Conservation (phyloP, 1,284 basidiomycete genomes). For the Retiboletus flavoniger region DNA sequence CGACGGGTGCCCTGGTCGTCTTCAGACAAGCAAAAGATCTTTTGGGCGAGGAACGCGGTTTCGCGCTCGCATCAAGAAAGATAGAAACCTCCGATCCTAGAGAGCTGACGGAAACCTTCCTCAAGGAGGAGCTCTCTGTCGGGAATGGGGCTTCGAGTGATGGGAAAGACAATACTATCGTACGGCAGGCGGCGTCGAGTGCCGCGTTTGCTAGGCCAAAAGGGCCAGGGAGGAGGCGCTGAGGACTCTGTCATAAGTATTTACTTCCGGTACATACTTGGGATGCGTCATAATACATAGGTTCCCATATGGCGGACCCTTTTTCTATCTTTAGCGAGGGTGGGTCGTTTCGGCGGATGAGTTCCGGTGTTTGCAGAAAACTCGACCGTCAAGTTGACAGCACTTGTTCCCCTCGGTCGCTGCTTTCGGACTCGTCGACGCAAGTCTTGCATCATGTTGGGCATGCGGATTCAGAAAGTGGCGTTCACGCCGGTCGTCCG, state of each 20-base stretch:
- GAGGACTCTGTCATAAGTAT: constrained; percentile 1
- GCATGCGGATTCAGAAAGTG: constrained; percentile 14
- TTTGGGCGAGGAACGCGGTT: constrained; percentile 43
- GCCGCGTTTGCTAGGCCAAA: constrained; percentile 60
- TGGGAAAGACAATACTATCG: constrained; percentile 8
- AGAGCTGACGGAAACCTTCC: constrained; percentile 65
- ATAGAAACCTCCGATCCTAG: constrained; percentile 80
- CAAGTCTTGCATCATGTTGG: constrained; percentile 20
- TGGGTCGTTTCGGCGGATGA: constrained; percentile 11
- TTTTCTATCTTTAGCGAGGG: not conserved
- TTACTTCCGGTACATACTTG: not conserved
- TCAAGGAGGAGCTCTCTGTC: constrained; percentile 58
- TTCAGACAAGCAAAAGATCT: constrained; percentile 57
- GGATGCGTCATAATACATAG: not conserved
- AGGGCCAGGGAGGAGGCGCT: constrained; percentile 51
- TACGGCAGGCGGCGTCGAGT: constrained; percentile 28
- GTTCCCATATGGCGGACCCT: not conserved
- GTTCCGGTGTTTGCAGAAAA: constrained; percentile 14
- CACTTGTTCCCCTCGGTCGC: not conserved
- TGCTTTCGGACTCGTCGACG: not conserved
- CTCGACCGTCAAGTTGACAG: not conserved
- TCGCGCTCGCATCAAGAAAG: constrained; percentile 53
- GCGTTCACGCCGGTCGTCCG: constrained; percentile 14
- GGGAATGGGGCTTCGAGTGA: constrained; percentile 12
- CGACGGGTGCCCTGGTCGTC: constrained; percentile 61